phyloP scores from a whole-genome alignment of 805 yeast species.

The Hanseniaspora pseudoguilliermondii region DNA sequence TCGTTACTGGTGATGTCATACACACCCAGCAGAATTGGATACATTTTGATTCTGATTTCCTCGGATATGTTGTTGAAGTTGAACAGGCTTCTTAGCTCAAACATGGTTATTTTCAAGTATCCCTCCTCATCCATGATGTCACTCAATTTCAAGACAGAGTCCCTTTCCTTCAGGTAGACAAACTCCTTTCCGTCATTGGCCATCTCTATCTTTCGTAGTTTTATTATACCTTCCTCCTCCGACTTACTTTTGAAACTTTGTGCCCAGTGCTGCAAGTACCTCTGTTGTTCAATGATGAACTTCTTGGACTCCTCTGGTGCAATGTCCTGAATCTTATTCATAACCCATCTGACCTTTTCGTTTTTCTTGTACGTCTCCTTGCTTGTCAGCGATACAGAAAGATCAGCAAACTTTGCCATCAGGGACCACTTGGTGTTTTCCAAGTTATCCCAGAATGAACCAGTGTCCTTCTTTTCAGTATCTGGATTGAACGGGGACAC shows the following conservation, averaged over 20 bases:
- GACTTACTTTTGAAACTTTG: not conserved
- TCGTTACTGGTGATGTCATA: conserved; percentile 78
- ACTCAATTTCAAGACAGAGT: not conserved
- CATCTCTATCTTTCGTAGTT: conserved; percentile 1
- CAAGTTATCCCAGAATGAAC: not conserved
- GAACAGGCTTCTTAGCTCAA: conserved; percentile 32
- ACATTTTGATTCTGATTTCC: conserved; percentile 53
- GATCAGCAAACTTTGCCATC: conserved; percentile 69
- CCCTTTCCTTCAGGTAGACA: not conserved
- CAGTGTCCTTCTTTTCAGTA: not conserved
- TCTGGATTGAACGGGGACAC: not conserved
- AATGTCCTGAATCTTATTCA: conserved; percentile 58
- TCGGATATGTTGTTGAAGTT: conserved; percentile 30
- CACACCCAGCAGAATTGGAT: conserved; percentile 75
- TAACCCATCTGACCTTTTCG: conserved; percentile 35
- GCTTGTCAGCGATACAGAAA: conserved; percentile 35
- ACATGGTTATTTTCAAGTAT: conserved; percentile 52
- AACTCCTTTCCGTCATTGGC: not conserved
- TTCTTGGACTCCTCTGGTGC: conserved; percentile 46
- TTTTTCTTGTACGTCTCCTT: conserved; percentile 14
- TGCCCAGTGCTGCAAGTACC: conserved; percentile 7
- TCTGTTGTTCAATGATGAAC: conserved; percentile 7
- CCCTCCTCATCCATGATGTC: conserved; percentile 54
- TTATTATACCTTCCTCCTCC: not conserved
- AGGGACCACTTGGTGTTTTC: conserved; percentile 55